A percentile compares a stretch with the other conserved stretches of the same genome.
Conservation (phyloP, 2,329 filamentous ascomycete species). For the Didymella arachidicola region DNA sequence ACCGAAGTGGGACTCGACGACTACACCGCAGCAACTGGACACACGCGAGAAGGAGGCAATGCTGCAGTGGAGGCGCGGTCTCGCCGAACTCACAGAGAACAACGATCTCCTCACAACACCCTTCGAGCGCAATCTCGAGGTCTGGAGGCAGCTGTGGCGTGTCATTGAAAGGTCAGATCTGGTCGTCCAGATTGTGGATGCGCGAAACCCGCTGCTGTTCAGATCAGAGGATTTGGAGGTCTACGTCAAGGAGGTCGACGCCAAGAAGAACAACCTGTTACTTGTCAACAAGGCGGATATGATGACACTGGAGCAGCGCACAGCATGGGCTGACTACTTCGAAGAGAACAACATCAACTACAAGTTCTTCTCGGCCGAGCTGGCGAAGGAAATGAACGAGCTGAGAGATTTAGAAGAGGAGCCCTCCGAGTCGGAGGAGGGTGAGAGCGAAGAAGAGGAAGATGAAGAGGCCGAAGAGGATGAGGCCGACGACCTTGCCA, state of each 20-base stretch:
- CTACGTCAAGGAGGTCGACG: constrained; percentile 92
- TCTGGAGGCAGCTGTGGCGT: constrained; percentile 97
- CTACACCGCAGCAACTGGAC: constrained; percentile 84
- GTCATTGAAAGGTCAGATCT: constrained; percentile 97
- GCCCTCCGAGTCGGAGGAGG: constrained; percentile 57
- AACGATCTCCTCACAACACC: constrained; percentile 96
- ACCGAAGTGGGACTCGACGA: constrained; percentile 85
- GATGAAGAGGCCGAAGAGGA: constrained; percentile 55
- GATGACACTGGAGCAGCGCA: constrained; percentile 88
- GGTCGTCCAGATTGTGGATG: constrained; percentile 97
- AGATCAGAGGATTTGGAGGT: constrained; percentile 90
- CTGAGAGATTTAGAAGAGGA: constrained; percentile 65
- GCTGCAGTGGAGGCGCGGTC: constrained; percentile 84
- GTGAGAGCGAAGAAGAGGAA: constrained; percentile 51
- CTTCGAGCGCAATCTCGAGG: constrained; percentile 95
- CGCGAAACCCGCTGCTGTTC: constrained; percentile 91
- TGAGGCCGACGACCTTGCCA: constrained; percentile 53
- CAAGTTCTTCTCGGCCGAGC: constrained; percentile 92
- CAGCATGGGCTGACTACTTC: constrained; percentile 86
- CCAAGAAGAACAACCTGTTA: constrained; percentile 86
- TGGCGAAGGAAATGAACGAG: constrained; percentile 91
- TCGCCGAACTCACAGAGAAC: constrained; percentile 92
- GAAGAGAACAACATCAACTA: constrained; percentile 82
- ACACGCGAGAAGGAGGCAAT: constrained; percentile 79
- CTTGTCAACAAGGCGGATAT: constrained; percentile 99